These are phyloP conservation scores for Hanseniaspora occidentalis DNA, from an alignment of 805 yeast genomes.

Conservation along the genomic window DNA sequence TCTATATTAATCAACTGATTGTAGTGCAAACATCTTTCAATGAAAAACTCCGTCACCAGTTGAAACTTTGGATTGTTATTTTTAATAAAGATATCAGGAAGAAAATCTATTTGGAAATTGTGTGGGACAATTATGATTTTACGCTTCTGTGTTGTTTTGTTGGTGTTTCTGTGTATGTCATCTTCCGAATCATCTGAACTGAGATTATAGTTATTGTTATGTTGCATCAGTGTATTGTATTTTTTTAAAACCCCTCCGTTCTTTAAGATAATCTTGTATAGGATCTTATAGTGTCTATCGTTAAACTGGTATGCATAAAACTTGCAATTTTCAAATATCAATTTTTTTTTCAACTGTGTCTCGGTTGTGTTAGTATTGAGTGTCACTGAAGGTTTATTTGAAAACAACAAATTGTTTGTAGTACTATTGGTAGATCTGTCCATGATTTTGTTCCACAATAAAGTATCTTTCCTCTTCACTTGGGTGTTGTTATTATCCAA, in stretches of 20 bases:
- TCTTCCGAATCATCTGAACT: constrained; percentile 1
- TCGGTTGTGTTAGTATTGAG: no score
- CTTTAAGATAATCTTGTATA: constrained; percentile 14
- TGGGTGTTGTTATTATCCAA: neutral
- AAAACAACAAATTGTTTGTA: no score
- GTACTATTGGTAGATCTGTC: neutral
- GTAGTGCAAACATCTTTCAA: constrained; percentile 61
- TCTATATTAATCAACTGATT: constrained; percentile 34
- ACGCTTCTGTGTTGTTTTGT: constrained; percentile 13
- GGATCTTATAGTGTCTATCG: constrained; percentile 11
- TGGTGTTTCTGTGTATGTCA: constrained; percentile 12
- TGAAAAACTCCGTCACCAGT: constrained; percentile 61
- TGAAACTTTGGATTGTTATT: constrained; percentile 2
- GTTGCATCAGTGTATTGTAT: constrained; percentile 1
- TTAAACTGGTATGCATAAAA: constrained; percentile 14
- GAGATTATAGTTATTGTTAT: no score
- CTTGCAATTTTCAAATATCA: constrained; percentile 10
- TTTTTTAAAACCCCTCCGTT: constrained; percentile 14
- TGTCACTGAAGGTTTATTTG: no score
- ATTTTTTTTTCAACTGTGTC: no score
- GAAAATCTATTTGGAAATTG: neutral
- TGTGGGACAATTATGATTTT: constrained; percentile 4
- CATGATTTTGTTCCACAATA: neutral
- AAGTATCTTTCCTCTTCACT: neutral
- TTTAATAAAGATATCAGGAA: constrained; percentile 7